Conservation (phyloP, 805 yeast genomes). For the Zygoascus biomembranicola region DNA sequence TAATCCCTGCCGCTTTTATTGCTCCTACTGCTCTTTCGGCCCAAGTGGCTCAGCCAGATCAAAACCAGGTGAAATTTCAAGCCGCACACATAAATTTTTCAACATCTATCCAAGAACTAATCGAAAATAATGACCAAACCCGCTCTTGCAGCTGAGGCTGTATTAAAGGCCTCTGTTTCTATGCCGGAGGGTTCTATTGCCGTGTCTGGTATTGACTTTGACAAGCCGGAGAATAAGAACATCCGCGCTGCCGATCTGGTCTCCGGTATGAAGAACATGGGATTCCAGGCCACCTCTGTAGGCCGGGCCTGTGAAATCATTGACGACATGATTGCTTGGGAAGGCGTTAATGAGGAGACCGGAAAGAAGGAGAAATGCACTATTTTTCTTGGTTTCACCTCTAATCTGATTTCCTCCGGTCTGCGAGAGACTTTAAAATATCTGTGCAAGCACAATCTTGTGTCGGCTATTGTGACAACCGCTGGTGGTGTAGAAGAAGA, state of each 20-base stretch:
- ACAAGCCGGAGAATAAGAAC: constrained; percentile 64
- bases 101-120: not conserved
- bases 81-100: not conserved
- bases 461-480: constrained; percentile 89
- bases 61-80: too few species aligned
- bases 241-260: constrained; percentile 74
- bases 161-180: constrained; percentile 74
- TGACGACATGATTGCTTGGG: constrained; percentile 87
- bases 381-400: constrained; percentile 91
- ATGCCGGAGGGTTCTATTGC: constrained; percentile 72
- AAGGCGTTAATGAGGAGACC: constrained; percentile 63
- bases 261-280: constrained; percentile 85
- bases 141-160: constrained; percentile 80
- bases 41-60: too few species aligned
- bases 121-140: constrained; percentile 34
- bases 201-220: constrained; percentile 87
- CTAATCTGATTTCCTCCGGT: constrained; percentile 92
- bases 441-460: constrained; percentile 89
- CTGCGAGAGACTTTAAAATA: constrained; percentile 82
- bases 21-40: too few species aligned
- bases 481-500: constrained; percentile 99
- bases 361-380: constrained; percentile 65
- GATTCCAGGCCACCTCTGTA: constrained; percentile 88
- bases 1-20: too few species aligned
- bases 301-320: constrained; percentile 88